These are phyloP conservation scores for Boletus coccyginus DNA, from an alignment of 768 basidiomycete genomes.

Conservation along the genomic window DNA sequence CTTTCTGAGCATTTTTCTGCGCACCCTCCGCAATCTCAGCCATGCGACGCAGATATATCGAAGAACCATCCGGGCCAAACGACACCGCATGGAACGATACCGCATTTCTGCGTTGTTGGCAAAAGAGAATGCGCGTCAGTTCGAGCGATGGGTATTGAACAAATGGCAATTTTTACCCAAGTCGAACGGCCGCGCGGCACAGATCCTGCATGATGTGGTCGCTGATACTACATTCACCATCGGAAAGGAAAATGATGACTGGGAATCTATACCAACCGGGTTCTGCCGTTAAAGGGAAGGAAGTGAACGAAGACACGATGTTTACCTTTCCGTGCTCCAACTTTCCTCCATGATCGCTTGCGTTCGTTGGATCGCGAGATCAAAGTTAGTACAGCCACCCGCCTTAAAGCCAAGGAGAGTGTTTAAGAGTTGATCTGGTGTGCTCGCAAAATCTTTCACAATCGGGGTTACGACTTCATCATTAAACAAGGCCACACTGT, in stretches of 20 bases:
- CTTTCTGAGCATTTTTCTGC: slow-evolving; percentile 42
- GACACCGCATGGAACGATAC: slow-evolving; percentile 59
- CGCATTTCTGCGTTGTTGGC: slow-evolving; percentile 39
- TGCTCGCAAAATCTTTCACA: slow-evolving; percentile 45
- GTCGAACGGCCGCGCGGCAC: slow-evolving; percentile 40
- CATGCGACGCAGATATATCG: slow-evolving; percentile 44
- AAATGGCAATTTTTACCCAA: slow-evolving; percentile 37
- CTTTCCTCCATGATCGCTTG: slow-evolving; percentile 39
- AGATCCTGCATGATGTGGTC: slow-evolving; percentile 41
- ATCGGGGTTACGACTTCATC: slow-evolving; percentile 20
- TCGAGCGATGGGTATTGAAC: not conserved
- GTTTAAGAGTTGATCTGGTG: slow-evolving; percentile 44
- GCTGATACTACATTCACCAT: slow-evolving; percentile 43
- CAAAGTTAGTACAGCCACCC: slow-evolving; percentile 43
- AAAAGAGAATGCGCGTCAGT: not conserved
- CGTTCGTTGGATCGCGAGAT: slow-evolving; percentile 36
- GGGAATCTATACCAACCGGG: slow-evolving; percentile 11
- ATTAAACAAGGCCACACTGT: slow-evolving; percentile 52
- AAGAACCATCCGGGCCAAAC: slow-evolving; percentile 40
- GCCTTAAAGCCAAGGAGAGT: slow-evolving; percentile 33
- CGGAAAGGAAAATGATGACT: slow-evolving; percentile 42
- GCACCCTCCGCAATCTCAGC: slow-evolving; percentile 47
- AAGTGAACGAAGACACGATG: not conserved
- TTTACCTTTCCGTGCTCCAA: slow-evolving; percentile 53
- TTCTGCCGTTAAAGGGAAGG: not conserved